phyloP scores from a whole-genome alignment of 306 rosid genomes.

The Fragaria nilgerrensis region DNA sequence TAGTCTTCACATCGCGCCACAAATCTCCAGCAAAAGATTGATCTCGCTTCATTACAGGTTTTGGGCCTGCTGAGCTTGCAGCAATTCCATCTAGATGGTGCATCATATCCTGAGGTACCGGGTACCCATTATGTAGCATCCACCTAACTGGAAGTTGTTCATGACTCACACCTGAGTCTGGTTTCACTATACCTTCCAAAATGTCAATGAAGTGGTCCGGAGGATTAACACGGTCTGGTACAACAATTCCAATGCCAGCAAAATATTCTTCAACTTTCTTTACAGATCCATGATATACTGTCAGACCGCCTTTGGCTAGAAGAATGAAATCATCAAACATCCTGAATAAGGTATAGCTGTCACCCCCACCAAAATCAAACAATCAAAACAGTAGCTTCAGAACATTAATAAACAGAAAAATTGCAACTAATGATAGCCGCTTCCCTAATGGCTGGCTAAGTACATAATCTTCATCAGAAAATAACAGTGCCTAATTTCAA shows the following conservation, averaged over 20 bases:
- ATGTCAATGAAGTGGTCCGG: slow-evolving; percentile 80
- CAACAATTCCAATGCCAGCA: slow-evolving; percentile 61
- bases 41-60: slow-evolving; percentile 31
- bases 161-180: slow-evolving; percentile 45
- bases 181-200: slow-evolving; percentile 71
- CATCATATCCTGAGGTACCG: slow-evolving; percentile 74
- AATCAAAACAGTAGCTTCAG: neutral
- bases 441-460: neutral
- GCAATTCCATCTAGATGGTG: slow-evolving; percentile 53
- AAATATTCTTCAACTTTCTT: slow-evolving; percentile 82
- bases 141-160: slow-evolving; percentile 76
- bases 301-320: slow-evolving; percentile 81
- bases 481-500: neutral
- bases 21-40: slow-evolving; percentile 58
- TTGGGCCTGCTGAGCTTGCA: slow-evolving; percentile 43
- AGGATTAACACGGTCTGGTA: slow-evolving; percentile 83
- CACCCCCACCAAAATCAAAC: slow-evolving; percentile 13
- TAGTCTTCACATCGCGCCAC: slow-evolving; percentile 62
- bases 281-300: slow-evolving; percentile 77
- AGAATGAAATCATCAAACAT: slow-evolving; percentile 81
- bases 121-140: slow-evolving; percentile 82
- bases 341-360: slow-evolving; percentile 73
- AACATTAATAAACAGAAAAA: neutral
- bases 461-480: neutral
- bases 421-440: neutral